Conservation (phyloP, 345 rosid genomes). For the Melaleuca quinquenervia region DNA sequence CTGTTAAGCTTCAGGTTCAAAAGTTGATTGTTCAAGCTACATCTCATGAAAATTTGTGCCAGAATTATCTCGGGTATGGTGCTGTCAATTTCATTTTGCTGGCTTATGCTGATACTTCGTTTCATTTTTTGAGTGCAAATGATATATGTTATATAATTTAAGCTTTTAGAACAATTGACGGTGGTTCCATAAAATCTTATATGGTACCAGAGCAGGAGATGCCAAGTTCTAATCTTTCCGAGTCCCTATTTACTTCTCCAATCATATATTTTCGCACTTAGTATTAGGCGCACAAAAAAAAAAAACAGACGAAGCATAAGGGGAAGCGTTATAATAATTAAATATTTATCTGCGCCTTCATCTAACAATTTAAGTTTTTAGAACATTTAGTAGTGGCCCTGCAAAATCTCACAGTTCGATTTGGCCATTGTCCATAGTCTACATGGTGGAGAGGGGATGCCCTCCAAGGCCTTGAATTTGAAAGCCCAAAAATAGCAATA, state of each 20-base stretch:
- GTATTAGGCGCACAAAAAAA: no score
- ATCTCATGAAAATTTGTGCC: slow-evolving; percentile 91
- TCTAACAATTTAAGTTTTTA: no score
- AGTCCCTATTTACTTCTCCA: no score
- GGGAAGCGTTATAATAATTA: no score
- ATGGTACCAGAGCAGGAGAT: no score
- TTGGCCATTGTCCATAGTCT: neutral
- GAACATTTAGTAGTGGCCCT: no score
- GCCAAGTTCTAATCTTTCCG: no score
- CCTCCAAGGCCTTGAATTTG: neutral
- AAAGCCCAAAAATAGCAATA: neutral
- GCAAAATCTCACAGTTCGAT: neutral
- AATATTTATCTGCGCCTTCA: no score
- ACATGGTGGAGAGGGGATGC: neutral
- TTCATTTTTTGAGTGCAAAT: neutral
- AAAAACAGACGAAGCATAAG: no score
- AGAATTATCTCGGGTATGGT: slow-evolving; percentile 89
- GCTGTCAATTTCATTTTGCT: neutral
- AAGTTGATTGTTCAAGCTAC: slow-evolving; percentile 80
- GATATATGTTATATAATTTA: neutral
- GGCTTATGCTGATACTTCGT: neutral
- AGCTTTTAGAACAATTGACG: no score
- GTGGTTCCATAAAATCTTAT: no score
- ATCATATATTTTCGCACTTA: no score
- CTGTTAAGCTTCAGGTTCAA: slow-evolving; percentile 90